phyloP scores from a whole-genome alignment of 371 early-diverging fungal genomes.

The Lichtheimia corymbifera region DNA sequence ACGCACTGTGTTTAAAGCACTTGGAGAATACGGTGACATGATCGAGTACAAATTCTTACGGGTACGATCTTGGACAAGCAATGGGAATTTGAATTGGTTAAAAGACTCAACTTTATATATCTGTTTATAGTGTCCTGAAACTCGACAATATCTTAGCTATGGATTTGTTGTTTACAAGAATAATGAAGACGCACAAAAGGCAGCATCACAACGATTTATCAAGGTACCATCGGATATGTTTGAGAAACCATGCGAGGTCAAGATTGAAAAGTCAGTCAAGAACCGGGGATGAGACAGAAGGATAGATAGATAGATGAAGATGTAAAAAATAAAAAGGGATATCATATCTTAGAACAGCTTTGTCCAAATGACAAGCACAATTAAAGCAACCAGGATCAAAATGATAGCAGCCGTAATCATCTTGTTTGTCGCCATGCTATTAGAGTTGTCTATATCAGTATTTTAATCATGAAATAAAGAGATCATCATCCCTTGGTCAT shows the following conservation, averaged over 20 bases:
- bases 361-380: conserved; percentile 80
- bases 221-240: conserved; percentile 21
- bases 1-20: conserved; percentile 18
- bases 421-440: conserved; percentile 88
- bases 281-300: neutral
- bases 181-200: conserved; percentile 17
- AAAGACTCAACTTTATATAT: neutral
- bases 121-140: conserved; percentile 26
- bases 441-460: neutral
- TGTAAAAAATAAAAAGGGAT: neutral
- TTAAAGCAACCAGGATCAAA: conserved; percentile 76
- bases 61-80: conserved; percentile 6
- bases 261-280: conserved; percentile 15
- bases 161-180: conserved; percentile 28
- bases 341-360: conserved; percentile 48
- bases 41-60: conserved; percentile 29
- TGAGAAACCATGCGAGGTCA: conserved; percentile 23
- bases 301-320: neutral
- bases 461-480: neutral
- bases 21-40: conserved; percentile 22
- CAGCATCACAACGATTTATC: conserved; percentile 18
- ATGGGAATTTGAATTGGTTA: neutral
- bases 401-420: conserved; percentile 87
- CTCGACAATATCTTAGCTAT: conserved; percentile 22
- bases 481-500: neutral